Evolutionary conservation across 176 grass and related monocot species (phyloP), one percentile per base, ranked within the genome.

Genomic region (Neostapfia colusana): DNA sequence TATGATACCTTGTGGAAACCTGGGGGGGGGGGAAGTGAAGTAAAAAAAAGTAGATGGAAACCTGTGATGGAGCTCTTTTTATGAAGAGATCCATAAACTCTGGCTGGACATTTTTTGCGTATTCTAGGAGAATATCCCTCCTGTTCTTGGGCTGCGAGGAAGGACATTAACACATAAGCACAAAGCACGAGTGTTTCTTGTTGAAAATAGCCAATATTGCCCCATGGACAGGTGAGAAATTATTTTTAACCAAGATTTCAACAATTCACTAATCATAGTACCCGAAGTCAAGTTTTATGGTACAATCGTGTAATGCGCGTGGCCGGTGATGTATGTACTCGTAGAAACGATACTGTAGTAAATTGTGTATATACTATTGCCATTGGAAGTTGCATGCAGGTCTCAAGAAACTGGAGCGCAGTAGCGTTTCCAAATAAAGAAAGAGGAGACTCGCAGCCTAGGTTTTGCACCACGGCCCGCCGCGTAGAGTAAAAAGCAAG

Each of bases 51-150:
- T 15, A 62, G 69, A 81, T 73, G 40, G 26, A 41, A 67, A 97
- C 94, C 91, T 93, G 94, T 54, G 86, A 17, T 26, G 94, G 88
- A 34, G 94, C 94, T 79, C 86, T 89, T 84, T 91, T 97, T 12
- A 97, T 50, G 68, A 97, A 97, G 73, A 97, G 68, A 36, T 97
- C 94, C 94, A 97, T 91, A 75, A 97, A 97, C 72, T 93, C 94
- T 17, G 94, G 94, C 43, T 97, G 81, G 42, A 97, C 91, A 65
- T 83, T 91, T 88, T 84, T 97, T 4, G 89, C 84, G 56, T 97
- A 97, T 84, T 97, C 91, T 46, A 97, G 82, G 40, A 97, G 91
- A 79, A 97, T 89, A 24, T 89, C 94, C 87, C 91, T 91, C 80
- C 86, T 82, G 69, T 84, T 88, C 64, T 89, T 93, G 8, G 90